phyloP scores from a whole-genome alignment of 352 stramenopile genomes.

The Phytophthora crassamura region DNA sequence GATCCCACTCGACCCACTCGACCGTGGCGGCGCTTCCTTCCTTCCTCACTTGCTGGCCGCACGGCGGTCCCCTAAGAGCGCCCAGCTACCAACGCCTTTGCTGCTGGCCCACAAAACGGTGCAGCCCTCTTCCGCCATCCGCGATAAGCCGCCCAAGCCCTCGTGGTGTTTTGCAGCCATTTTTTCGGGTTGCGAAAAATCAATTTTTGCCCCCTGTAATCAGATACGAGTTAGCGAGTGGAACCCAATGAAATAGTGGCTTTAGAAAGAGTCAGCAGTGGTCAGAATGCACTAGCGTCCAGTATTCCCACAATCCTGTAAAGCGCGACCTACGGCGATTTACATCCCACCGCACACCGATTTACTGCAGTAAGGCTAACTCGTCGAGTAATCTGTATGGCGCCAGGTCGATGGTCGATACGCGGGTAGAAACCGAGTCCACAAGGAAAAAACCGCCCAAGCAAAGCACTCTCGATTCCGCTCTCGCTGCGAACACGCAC shows the following conservation, averaged over 20 bases:
- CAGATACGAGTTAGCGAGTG: conserved; percentile 14
- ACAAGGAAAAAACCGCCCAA: conserved; percentile 32
- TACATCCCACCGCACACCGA: background rate
- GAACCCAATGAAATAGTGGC: conserved; percentile 24
- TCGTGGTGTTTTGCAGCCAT: conserved; percentile 16
- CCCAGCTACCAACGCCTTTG: conserved; percentile 11
- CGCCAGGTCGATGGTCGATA: conserved; percentile 1
- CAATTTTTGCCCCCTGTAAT: background rate
- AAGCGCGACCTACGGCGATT: background rate
- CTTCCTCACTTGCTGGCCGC: conserved; percentile 5
- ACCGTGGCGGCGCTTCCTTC: background rate
- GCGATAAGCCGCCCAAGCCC: conserved; percentile 23
- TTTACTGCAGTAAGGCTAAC: conserved; percentile 12
- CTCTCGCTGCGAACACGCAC: background rate
- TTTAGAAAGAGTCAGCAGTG: conserved; percentile 25
- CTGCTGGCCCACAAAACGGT: conserved; percentile 11
- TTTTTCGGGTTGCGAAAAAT: conserved; percentile 31
- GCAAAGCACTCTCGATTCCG: conserved; percentile 25
- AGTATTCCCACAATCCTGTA: background rate
- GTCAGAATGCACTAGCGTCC: conserved; percentile 16
- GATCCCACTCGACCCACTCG: too few relatives aligned
- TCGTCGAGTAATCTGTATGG: conserved; percentile 18
- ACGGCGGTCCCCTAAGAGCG: conserved; percentile 16
- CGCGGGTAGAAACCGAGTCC: conserved; percentile 33
- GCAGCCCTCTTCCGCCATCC: conserved; percentile 26